A percentile compares a stretch with the other conserved stretches of the same genome.
Evolutionary conservation across 1,284 basidiomycete genomes (phyloP).

Genomic region (Gymnopus androsaceus): DNA sequence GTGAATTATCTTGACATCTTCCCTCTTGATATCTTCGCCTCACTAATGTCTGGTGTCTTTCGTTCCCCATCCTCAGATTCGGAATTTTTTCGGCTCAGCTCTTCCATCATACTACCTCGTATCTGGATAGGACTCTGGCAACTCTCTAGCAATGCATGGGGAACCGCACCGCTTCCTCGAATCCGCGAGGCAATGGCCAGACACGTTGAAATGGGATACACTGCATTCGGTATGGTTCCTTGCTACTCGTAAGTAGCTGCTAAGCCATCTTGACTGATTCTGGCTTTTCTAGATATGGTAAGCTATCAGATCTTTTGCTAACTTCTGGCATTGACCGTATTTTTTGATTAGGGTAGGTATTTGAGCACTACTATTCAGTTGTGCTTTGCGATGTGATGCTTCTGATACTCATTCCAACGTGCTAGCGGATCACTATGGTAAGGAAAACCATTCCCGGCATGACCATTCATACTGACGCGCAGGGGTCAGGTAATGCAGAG

Average conservation of each 20-base stretch:
- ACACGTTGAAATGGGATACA: conserved; percentile 66
- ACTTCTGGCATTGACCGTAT: background rate
- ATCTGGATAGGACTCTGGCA: conserved; percentile 83
- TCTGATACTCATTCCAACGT: conserved; percentile 12
- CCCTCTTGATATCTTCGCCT: background rate
- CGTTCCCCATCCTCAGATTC: conserved; percentile 11
- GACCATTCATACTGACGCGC: no score
- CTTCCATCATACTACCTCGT: conserved; percentile 60
- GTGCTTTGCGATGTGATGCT: background rate
- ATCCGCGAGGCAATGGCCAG: conserved; percentile 68
- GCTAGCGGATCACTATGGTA: conserved; percentile 83
- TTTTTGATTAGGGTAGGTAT: conserved; percentile 1
- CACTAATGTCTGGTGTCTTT: background rate
- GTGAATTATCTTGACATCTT: background rate
- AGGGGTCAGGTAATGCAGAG: conserved; percentile 72
- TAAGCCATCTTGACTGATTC: conserved; percentile 12
- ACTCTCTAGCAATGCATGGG: conserved; percentile 81
- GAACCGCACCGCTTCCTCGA: conserved; percentile 65
- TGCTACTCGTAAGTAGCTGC: conserved; percentile 6
- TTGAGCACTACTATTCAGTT: background rate
- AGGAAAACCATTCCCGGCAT: no score
- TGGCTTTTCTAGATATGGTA: conserved; percentile 53
- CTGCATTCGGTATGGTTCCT: conserved; percentile 62
- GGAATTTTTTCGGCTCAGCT: conserved; percentile 65
- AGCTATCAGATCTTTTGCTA: conserved; percentile 22